Conservation (phyloP, 1,284 basidiomycete species). For the Somion occarium region DNA sequence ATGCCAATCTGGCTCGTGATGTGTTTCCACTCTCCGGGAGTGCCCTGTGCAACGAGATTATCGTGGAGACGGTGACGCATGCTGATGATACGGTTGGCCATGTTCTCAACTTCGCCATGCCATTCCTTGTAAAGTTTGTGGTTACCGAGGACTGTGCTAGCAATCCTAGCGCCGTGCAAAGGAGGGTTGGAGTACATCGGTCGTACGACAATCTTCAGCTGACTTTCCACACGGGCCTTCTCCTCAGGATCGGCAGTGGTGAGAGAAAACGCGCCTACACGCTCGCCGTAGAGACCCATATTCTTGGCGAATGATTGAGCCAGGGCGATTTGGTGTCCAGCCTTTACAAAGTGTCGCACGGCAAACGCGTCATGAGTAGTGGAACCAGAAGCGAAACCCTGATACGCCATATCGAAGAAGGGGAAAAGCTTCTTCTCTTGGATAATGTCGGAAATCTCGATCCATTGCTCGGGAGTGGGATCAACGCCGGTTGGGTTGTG, state of each 20-base stretch:
- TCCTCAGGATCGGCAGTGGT: slow-evolving; percentile 73
- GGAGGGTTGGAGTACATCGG: slow-evolving; percentile 99
- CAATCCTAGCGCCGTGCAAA: slow-evolving; percentile 91
- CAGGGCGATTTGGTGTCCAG: slow-evolving; percentile 85
- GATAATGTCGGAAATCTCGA: slow-evolving; percentile 84
- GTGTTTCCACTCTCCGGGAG: slow-evolving; percentile 94
- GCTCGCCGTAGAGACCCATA: slow-evolving; percentile 98
- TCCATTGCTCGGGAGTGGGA: slow-evolving; percentile 93
- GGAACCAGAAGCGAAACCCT: slow-evolving; percentile 90
- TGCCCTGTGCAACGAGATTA: slow-evolving; percentile 76
- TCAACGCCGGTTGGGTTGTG: slow-evolving; percentile 99
- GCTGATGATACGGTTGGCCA: slow-evolving; percentile 95
- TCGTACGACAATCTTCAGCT: slow-evolving; percentile 94
- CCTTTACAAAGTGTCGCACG: slow-evolving; percentile 88
- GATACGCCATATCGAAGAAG: slow-evolving; percentile 98
- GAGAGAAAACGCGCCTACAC: slow-evolving; percentile 93
- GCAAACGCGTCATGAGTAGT: slow-evolving; percentile 91
- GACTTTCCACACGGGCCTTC: slow-evolving; percentile 87
- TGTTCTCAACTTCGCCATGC: slow-evolving; percentile 89
- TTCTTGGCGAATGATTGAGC: slow-evolving; percentile 99
- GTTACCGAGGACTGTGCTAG: slow-evolving; percentile 77
- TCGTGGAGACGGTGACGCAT: slow-evolving; percentile 90
- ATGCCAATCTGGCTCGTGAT: slow-evolving; percentile 96
- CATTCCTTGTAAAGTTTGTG: slow-evolving; percentile 82
- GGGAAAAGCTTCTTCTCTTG: slow-evolving; percentile 88